Evolutionary conservation across 148 eudicot genomes (phyloP).

Genomic region (Cornus florida): DNA sequence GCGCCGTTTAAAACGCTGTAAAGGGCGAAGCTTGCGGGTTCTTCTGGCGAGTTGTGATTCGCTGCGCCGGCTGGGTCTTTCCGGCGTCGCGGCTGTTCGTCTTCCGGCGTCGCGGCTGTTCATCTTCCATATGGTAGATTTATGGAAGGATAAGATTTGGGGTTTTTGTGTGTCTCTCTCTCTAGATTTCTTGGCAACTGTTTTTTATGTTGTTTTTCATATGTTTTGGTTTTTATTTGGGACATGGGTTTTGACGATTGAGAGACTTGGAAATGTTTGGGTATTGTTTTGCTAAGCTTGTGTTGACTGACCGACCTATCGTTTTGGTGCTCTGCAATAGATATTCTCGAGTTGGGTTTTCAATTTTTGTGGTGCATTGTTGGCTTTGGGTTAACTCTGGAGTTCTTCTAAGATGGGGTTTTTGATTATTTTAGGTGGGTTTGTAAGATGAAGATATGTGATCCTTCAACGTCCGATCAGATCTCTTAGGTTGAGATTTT

Average conservation of each 20-base stretch:
- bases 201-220: not conserved
- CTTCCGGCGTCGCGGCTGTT: no score
- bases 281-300: not conserved
- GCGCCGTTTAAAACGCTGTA: no score
- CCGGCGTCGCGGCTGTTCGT: no score
- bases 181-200: not conserved
- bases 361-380: not conserved
- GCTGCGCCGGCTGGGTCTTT: no score
- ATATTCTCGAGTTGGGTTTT: not conserved
- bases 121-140: no score
- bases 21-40: no score
- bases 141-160: constrained; percentile 3
- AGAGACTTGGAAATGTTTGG: not conserved
- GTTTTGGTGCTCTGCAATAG: not conserved
- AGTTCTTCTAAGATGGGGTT: not conserved
- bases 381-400: not conserved
- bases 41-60: no score
- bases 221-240: constrained; percentile 13
- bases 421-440: not conserved
- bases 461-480: not conserved
- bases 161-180: not conserved
- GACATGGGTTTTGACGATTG: constrained; percentile 1
- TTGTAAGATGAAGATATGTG: not conserved
- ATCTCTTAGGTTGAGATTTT: not conserved
- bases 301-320: not conserved